Base-by-base conservation (phyloP, 176 grass and related monocot genomes). In the Canna indica region DNA sequence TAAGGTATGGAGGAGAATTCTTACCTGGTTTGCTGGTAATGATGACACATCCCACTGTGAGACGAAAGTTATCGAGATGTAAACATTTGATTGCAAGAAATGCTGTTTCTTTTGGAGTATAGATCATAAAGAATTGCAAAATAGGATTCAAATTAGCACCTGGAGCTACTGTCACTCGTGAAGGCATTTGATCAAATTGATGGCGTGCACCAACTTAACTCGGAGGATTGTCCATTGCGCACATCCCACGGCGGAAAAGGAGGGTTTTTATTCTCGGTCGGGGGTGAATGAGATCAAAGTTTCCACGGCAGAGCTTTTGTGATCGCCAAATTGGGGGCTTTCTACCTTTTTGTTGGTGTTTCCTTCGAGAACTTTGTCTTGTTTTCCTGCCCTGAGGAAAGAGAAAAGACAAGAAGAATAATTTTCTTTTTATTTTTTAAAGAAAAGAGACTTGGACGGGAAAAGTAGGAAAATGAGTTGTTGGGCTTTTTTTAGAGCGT, bases 331-430 rank as follows among this genome's bases (percentile, higher is more conserved):
- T 14, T 25, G 58, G 29, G 0, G 14, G 27, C 2, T 31, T 61
- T 31, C 13, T 12, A 11, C 13, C 28, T 61, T 61, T 30, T 61
- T 16, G 58, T 25, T 18, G 58, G 28, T 61, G 58, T 60, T 60
- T 30, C 57, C 12, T 62, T 57, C 13, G 15, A 20, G 15, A 18
- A 17, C 54, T 53, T 64, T 44, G 52, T 68, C 34, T 29, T 70
- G 52, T 58, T 54, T 20, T 50, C 25, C 52, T 22, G 64, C 42
- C 34, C 16, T 3, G 1, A 27, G 26, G n/a, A 18, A 52, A 25
- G 24, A 60, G 39, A n/a, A 68, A 34, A 22, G 71, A 50, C 42
- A 76, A 7, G 44, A 50, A 44, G 64, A 80, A 36, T 20, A 70
- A 38, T 38, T 38, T 38, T 38, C 7, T 38, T 38, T 38, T 38